Conservation (phyloP, 495 filamentous ascomycete genomes). For the Penicillium cosmopolitanum region DNA sequence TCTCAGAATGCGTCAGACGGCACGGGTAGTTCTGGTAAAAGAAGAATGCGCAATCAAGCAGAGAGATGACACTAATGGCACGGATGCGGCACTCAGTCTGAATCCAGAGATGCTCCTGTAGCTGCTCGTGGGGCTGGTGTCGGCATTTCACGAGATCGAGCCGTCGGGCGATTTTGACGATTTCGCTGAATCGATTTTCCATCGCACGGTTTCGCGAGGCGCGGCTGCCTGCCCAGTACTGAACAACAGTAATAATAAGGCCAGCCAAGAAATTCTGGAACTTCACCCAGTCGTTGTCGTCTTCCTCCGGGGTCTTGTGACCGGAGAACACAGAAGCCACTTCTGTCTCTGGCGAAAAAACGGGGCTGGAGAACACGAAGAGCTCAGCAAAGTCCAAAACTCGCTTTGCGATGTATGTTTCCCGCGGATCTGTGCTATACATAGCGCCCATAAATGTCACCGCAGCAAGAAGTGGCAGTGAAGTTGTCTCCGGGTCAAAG, state of each 20-base stretch:
- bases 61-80: slow-evolving; percentile 40
- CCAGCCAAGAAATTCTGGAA: slow-evolving; percentile 52
- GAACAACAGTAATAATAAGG: slow-evolving; percentile 43
- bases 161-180: slow-evolving; percentile 47
- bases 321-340: slow-evolving; percentile 37
- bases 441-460: slow-evolving; percentile 53
- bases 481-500: slow-evolving; percentile 41
- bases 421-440: slow-evolving; percentile 47
- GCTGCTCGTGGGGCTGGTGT: slow-evolving; percentile 35
- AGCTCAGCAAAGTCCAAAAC: slow-evolving; percentile 53
- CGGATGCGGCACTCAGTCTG: slow-evolving; percentile 50
- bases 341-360: slow-evolving; percentile 47
- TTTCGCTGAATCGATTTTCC: slow-evolving; percentile 49
- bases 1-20: slow-evolving; percentile 40
- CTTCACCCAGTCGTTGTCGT: slow-evolving; percentile 37
- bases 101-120: slow-evolving; percentile 44
- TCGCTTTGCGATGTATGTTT: slow-evolving; percentile 41
- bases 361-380: slow-evolving; percentile 46
- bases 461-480: slow-evolving; percentile 42
- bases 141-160: slow-evolving; percentile 39
- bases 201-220: slow-evolving; percentile 45
- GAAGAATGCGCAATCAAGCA: slow-evolving; percentile 49
- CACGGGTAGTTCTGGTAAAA: slow-evolving; percentile 52
- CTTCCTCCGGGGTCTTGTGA: slow-evolving; percentile 21
- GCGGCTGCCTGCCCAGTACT: slow-evolving; percentile 52